Conservation (phyloP, 2,329 filamentous ascomycete genomes). For the Chrysosporium keratinophilum region DNA sequence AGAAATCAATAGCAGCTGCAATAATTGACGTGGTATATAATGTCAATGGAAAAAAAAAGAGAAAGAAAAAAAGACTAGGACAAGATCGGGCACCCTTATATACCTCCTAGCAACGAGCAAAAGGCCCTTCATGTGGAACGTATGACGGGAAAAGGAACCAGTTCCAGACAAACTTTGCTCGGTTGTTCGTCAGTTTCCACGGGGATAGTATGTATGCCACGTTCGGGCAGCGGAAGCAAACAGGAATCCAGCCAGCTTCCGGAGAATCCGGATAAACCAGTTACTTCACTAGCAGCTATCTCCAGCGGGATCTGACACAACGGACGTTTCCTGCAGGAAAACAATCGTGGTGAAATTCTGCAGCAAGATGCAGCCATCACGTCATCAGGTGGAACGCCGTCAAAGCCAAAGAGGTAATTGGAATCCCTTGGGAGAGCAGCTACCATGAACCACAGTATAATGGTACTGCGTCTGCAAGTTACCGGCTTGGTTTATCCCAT, state of each 20-base stretch:
- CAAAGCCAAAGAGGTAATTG: not conserved
- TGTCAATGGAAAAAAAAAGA: not conserved
- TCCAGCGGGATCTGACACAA: not conserved
- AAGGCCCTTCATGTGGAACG: not conserved
- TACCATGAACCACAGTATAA: too few relatives aligned
- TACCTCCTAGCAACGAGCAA: not conserved
- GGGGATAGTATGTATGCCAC: not conserved
- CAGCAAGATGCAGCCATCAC: slow-evolving; percentile 5
- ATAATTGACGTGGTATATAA: not conserved
- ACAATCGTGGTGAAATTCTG: not conserved
- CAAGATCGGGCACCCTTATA: not conserved
- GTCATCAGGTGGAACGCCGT: not conserved
- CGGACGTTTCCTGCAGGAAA: not conserved
- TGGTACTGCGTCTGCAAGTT: too few relatives aligned
- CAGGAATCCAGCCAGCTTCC: slow-evolving; percentile 1
- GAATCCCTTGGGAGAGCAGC: too few relatives aligned
- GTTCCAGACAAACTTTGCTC: not conserved
- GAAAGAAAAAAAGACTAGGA: not conserved
- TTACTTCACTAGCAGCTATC: not conserved
- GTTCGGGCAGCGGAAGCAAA: not conserved
- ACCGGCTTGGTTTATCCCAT: not conserved
- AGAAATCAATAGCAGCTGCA: not conserved
- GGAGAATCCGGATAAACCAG: not conserved
- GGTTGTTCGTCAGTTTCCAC: not conserved
- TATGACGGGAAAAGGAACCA: slow-evolving; percentile 4